Evolutionary conservation across 176 grass and related monocot genomes (phyloP), one percentile per base, ranked within the genome.

Genomic region (Chloris gayana): DNA sequence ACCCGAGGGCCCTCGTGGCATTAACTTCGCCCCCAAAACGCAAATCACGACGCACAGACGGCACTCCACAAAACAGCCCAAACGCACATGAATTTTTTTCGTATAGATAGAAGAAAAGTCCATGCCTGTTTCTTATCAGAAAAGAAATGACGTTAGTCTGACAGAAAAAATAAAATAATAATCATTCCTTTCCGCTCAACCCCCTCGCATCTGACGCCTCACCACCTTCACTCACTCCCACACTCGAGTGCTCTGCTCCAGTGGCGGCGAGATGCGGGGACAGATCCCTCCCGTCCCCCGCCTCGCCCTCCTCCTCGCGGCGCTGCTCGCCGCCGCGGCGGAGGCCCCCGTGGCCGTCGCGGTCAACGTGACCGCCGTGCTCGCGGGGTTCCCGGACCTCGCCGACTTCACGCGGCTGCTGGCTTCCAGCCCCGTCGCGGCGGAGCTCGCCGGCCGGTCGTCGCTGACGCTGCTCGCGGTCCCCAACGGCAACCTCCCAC

Each of bases 381-480:
- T 97, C 2, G 71, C 80, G 30, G 68, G 12, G 56, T 87, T 85
- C 86, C 83, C 91, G 34, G 76, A 88, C 75, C 81, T 97, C 34
- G 62, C 77, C 22, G 78, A 56, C 62, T 93, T 93, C 86, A 50
- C 54, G 70, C 86, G 85, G 67, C 77, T 93, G 45, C 80, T 97
- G 3, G 30, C 42, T 54, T 78, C 84, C 14, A 91, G 91, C 32
- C 72, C 88, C 9, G 84, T 93, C 37, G 73, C 88, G 5, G 72
- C 50, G 22, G 94, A 97, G 73, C 88, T 97, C 63, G 64, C 80
- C 0, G 77, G 88, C 6, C 77, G 88, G 69, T 93, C 94, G 44
- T 97, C 91, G 61, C 88, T 93, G 54, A 97, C 94, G 77, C 79
- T 93, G 37, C 94, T 97, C 12, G 88, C 91, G 62, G 94, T 93